Conservation (phyloP, 306 rosid genomes). For the Casuarina cunninghamiana region DNA sequence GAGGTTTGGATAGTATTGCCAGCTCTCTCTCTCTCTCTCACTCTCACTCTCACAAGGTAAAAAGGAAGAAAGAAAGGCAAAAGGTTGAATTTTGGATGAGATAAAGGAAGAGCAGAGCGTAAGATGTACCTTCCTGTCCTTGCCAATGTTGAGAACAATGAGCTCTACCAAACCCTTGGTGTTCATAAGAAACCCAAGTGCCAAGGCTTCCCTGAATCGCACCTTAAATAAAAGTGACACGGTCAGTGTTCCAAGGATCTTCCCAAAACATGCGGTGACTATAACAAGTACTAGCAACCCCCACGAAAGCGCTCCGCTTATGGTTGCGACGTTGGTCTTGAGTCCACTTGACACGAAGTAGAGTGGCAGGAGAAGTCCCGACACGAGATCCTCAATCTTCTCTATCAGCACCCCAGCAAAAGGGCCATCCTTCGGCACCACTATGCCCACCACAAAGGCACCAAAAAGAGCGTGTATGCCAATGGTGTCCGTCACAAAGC, state of each 20-base stretch:
- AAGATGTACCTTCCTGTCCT: conserved; percentile 60
- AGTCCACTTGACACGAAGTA: conserved; percentile 73
- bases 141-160: conserved; percentile 81
- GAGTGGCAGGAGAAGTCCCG: conserved; percentile 61
- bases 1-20: no score
- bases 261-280: conserved; percentile 68
- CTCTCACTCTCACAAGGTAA: no score
- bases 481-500: conserved; percentile 60
- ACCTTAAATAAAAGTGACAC: conserved; percentile 40
- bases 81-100: background rate
- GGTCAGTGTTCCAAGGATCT: conserved; percentile 53
- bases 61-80: no score
- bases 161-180: conserved; percentile 81
- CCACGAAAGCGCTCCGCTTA: conserved; percentile 65
- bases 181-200: conserved; percentile 79
- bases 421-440: conserved; percentile 71
- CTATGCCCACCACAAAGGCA: conserved; percentile 60
- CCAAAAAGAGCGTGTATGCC: conserved; percentile 82
- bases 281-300: conserved; percentile 52
- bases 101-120: background rate
- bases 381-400: conserved; percentile 65
- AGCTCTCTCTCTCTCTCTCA: no score
- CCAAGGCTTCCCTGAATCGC: conserved; percentile 57
- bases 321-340: conserved; percentile 69
- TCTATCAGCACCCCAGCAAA: conserved; percentile 65